These are phyloP conservation scores for Fistulinella staudtii DNA, from an alignment of 1,284 basidiomycete genomes.

Conservation along the genomic window DNA sequence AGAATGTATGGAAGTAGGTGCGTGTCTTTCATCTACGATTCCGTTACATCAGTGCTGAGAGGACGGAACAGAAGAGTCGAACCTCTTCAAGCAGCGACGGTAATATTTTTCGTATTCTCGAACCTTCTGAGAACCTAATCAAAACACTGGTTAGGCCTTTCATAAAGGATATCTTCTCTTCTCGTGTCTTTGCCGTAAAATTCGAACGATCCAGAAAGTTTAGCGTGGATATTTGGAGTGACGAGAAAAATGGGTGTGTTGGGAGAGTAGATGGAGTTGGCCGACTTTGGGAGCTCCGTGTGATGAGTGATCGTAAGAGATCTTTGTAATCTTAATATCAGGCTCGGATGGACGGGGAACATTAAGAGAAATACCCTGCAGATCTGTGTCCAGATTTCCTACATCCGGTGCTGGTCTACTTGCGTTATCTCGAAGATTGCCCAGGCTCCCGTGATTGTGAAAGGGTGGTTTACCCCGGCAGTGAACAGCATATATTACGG, in stretches of 20 bases:
- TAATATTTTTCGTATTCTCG: slow-evolving; percentile 88
- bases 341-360: slow-evolving; percentile 1
- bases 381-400: slow-evolving; percentile 60
- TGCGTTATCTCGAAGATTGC: slow-evolving; percentile 75
- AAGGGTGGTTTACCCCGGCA: slow-evolving; percentile 87
- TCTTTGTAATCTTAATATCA: slow-evolving; percentile 42
- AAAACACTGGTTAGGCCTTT: slow-evolving; percentile 85
- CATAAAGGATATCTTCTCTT: slow-evolving; percentile 96
- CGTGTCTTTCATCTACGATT: slow-evolving; percentile 82
- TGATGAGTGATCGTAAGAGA: slow-evolving; percentile 75
- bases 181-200: slow-evolving; percentile 89
- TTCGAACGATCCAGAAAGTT: slow-evolving; percentile 95
- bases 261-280: slow-evolving; percentile 79
- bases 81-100: slow-evolving; percentile 94
- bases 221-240: slow-evolving; percentile 93
- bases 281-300: slow-evolving; percentile 69
- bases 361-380: slow-evolving; percentile 50
- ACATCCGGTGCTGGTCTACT: slow-evolving; percentile 60
- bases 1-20: slow-evolving; percentile 92
- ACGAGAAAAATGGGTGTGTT: slow-evolving; percentile 88
- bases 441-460: slow-evolving; percentile 81
- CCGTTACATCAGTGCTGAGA: slow-evolving; percentile 10
- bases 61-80: slow-evolving; percentile 16
- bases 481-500: slow-evolving; percentile 86
- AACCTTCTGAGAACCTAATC: slow-evolving; percentile 82